Evolutionary conservation across 768 basidiomycete species (phyloP), one percentile per base, ranked within the genome.

Genomic region (Rhizopogon sp.): DNA sequence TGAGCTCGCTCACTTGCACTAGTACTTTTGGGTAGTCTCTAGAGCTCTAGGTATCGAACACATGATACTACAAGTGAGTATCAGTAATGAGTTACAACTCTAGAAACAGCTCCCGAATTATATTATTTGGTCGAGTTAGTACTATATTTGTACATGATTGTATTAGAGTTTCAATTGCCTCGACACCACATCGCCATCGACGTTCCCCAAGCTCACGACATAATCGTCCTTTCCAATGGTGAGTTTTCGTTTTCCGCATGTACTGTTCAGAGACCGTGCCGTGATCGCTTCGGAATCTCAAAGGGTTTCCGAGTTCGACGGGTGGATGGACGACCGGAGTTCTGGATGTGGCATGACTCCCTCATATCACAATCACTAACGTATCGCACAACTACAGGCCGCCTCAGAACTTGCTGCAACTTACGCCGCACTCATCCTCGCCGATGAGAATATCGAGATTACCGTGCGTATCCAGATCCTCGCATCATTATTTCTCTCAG

Each of bases 381-480:
- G 1, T 39, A 35, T 6, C 31, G n/a, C 35, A 31, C 29, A 3
- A 42, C 35, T 7, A 44, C 58, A 80, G 80, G 79, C 81, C 68
- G 74, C 80, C 67, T 56, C 70, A 52, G 96, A 98, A 71, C 90
- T 96, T 70, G 93, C 94, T 64, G 79, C 94, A 59, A 90, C 94
- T 64, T 98, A 98, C 79, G 94, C 96, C 69, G 91, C 93, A 63
- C 89, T 99, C 68, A 98, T 98, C 76, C 93, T 98, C 70, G 95
- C 94, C 63, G 97, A 98, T 77, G 95, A 97, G 61, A 88, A 87
- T 65, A 76, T 96, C 68, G 96, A 98, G 81, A 98, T 99, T 70
- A 97, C 96, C 61, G 95, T 97, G 66, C 65, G 93, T 84, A 17
- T 13, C 33, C 28, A 20, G 40, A 2, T 45, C 11, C 29, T 43